Evolutionary conservation across 106 monocot species (phyloP).

Genomic region (Xerophyta viscosa): DNA sequence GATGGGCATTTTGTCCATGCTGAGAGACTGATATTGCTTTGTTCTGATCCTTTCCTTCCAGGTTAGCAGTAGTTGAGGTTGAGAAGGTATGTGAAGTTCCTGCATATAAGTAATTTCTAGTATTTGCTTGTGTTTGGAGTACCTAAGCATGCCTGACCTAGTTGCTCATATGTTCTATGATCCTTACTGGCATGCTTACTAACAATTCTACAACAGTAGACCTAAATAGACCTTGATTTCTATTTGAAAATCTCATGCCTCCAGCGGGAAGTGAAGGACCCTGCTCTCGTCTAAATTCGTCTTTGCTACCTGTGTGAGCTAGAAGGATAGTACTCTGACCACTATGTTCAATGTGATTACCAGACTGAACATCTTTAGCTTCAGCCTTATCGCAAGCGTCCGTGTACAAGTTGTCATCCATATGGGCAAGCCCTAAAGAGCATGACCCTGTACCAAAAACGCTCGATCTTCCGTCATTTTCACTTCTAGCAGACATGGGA

Average conservation of each 20-base stretch:
- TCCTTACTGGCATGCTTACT: conserved; percentile 23
- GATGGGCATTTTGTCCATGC: conserved; percentile 43
- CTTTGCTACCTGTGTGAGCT: conserved; percentile 21
- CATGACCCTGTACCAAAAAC: conserved; percentile 11
- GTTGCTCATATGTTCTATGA: conserved; percentile 24
- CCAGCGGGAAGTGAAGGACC: conserved; percentile 23
- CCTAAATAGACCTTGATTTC: conserved; percentile 15
- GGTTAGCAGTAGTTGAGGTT: conserved; percentile 15
- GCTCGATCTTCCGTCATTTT: conserved; percentile 24
- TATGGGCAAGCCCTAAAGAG: conserved; percentile 4
- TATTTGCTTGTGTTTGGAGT: conserved; percentile 30
- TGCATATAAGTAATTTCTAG: conserved; percentile 18
- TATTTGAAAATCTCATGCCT: conserved; percentile 21
- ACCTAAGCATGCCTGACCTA: conserved; percentile 51
- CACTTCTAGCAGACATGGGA: conserved; percentile 19
- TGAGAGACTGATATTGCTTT: conserved; percentile 30
- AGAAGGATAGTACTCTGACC: conserved; percentile 20
- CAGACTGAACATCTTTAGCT: conserved; percentile 10
- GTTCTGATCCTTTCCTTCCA: conserved; percentile 41
- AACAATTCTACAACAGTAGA: conserved; percentile 23
- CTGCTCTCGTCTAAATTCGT: conserved; percentile 46
- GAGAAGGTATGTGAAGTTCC: conserved; percentile 16
- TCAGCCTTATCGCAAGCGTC: conserved; percentile 18
- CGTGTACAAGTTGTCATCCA: conserved; percentile 16
- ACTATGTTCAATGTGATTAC: conserved; percentile 22